These are phyloP conservation scores for Calendula officinalis DNA, from an alignment of 129 eudicot genomes.

Conservation along the genomic window DNA sequence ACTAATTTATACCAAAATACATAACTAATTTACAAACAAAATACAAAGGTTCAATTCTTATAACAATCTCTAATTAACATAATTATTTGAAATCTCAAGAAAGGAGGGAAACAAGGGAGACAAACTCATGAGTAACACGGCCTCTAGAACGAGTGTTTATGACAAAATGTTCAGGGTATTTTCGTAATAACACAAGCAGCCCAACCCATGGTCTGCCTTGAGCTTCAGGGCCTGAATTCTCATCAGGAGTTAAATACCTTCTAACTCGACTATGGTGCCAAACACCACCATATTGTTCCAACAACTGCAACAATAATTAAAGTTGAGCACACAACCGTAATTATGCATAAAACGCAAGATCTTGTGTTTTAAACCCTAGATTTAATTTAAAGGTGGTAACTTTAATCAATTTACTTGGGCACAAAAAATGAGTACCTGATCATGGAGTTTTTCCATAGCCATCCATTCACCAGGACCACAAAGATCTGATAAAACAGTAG, in stretches of 20 bases:
- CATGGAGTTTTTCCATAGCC: slow-evolving; percentile 96
- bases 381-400: too few species aligned
- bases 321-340: not conserved
- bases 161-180: slow-evolving; percentile 92
- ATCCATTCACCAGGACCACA: slow-evolving; percentile 99
- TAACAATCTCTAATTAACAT: too few species aligned
- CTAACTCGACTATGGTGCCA: slow-evolving; percentile 98
- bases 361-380: too few species aligned
- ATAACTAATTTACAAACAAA: too few species aligned
- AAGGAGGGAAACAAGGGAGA: slow-evolving; percentile 84
- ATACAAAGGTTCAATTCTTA: too few species aligned
- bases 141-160: slow-evolving; percentile 93
- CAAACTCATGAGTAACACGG: slow-evolving; percentile 75
- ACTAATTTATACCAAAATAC: too few species aligned
- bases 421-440: slow-evolving; percentile 46
- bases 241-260: slow-evolving; percentile 80
- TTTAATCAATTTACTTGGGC: too few species aligned
- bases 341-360: not conserved
- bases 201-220: slow-evolving; percentile 91
- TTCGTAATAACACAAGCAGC: slow-evolving; percentile 86
- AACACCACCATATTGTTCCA: slow-evolving; percentile 58
- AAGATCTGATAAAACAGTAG: slow-evolving; percentile 87
- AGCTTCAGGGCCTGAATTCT: slow-evolving; percentile 62
- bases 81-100: slow-evolving; percentile 39
- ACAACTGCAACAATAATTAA: slow-evolving; percentile 49